Evolutionary conservation across 257 asterid genomes (phyloP), one percentile per base, ranked within the genome.

Genomic region (Solanum sejunctum): DNA sequence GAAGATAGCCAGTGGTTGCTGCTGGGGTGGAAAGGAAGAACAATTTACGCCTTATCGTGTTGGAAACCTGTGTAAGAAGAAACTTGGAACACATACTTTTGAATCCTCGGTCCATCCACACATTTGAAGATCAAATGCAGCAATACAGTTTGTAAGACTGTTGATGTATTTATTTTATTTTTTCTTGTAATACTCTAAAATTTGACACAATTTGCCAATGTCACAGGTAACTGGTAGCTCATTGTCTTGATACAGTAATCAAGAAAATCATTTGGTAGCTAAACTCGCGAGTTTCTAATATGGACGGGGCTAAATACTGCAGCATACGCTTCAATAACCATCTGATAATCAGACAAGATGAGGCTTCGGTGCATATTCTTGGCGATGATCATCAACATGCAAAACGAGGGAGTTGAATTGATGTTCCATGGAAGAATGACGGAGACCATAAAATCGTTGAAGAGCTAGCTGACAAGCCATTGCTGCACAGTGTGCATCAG

Each of bases 21-120:
- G 86, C 86, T 90, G 87, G 97, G 98, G 32, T 93, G 98, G 98
- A 95, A 95, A 87, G 98, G 98, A 23, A 87, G 98, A 84, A 90
- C 88, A 80, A 86, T 94, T 85, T 92, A 86, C 51, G 97, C 93
- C 47, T 80, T 92, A 55, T 92, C 98, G 2, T 93, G 94, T 70
- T 94, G 98, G 98, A 89, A 87, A 80, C 97, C 98, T 28, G 87
- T 80, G 82, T 92, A 61, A 89, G 84, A 67, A 89, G 84, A 51
- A 67, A 45, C 32, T 61, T 41, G 57, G 55, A 41, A 7, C 52
- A 41, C 36, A 28, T 60, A 7, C 61, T 77, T 77, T 51, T 0
- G 63, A 77, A 23, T 28, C 10, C 63, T 63, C 52, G 51, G 82
- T 51, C 63, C 47, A 17, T 52, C 63, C 47, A 26, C 43, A 51